These are phyloP conservation scores for Butyriboletus pseudospeciosus DNA, from an alignment of 1,284 basidiomycete species.

Conservation along the genomic window DNA sequence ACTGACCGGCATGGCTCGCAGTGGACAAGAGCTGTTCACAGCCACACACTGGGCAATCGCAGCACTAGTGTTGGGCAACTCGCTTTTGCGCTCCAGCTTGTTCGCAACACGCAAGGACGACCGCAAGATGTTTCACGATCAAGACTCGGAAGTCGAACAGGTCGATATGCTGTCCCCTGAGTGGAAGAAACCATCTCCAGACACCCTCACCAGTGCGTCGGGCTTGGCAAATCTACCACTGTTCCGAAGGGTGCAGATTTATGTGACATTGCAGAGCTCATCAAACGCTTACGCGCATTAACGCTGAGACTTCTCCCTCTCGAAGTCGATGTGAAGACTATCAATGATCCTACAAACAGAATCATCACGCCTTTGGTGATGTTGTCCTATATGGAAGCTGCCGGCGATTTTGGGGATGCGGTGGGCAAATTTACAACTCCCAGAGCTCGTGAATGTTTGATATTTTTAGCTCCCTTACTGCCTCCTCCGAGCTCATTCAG, in stretches of 20 bases:
- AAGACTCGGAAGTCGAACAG: conserved; percentile 42
- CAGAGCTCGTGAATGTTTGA: neutral
- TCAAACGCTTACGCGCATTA: conserved; percentile 75
- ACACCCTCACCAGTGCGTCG: conserved; percentile 64
- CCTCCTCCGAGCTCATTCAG: conserved; percentile 72
- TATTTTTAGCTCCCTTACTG: conserved; percentile 65
- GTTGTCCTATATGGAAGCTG: conserved; percentile 58
- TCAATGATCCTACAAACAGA: conserved; percentile 65
- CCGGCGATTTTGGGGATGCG: conserved; percentile 75
- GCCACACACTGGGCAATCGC: conserved; percentile 3
- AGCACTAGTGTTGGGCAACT: neutral
- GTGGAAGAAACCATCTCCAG: conserved; percentile 57
- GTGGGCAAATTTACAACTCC: conserved; percentile 41
- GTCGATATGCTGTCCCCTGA: conserved; percentile 44
- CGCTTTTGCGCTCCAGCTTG: neutral
- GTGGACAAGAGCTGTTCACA: conserved; percentile 3
- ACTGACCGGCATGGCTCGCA: conserved; percentile 29
- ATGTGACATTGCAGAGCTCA: conserved; percentile 52
- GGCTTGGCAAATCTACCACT: neutral
- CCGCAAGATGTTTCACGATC: conserved; percentile 33
- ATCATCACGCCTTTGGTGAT: conserved; percentile 70
- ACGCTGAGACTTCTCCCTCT: conserved; percentile 77
- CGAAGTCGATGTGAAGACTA: conserved; percentile 60
- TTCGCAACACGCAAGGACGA: neutral
- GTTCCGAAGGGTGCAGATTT: neutral